Conservation (phyloP, 345 rosid species). For the Ricinus communis region DNA sequence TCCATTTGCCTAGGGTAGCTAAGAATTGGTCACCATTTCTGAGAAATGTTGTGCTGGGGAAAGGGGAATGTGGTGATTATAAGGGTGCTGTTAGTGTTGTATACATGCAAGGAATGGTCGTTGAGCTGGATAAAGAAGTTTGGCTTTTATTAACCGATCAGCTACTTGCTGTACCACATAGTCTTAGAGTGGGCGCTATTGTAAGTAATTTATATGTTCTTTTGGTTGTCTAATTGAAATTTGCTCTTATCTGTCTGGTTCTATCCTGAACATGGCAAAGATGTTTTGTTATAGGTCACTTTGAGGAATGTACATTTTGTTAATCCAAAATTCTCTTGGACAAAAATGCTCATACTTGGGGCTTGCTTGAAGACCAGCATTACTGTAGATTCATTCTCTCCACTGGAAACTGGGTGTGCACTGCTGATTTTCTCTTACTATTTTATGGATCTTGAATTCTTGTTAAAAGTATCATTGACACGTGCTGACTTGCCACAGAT, state of each 20-base stretch:
- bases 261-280: background rate
- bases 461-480: background rate
- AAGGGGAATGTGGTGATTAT: conserved; percentile 56
- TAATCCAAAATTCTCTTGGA: conserved; percentile 67
- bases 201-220: conserved; percentile 43
- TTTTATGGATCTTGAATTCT: conserved; percentile 3
- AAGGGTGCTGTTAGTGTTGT: conserved; percentile 65
- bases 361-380: conserved; percentile 77
- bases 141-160: conserved; percentile 81
- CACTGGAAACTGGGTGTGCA: conserved; percentile 65
- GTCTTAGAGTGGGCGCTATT: conserved; percentile 70
- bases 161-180: conserved; percentile 49
- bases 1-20: conserved; percentile 42
- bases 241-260: background rate
- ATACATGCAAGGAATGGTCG: conserved; percentile 73
- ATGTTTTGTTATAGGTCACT: conserved; percentile 46
- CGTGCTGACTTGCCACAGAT: background rate
- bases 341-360: conserved; percentile 67
- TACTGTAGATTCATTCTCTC: conserved; percentile 66
- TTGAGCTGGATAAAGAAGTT: conserved; percentile 78
- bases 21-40: conserved; percentile 28
- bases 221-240: background rate
- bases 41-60: conserved; percentile 34
- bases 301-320: conserved; percentile 80
- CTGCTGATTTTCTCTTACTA: conserved; percentile 7